These are phyloP conservation scores for Annulohypoxylon bovei DNA, from an alignment of 495 filamentous ascomycete species.

Conservation along the genomic window DNA sequence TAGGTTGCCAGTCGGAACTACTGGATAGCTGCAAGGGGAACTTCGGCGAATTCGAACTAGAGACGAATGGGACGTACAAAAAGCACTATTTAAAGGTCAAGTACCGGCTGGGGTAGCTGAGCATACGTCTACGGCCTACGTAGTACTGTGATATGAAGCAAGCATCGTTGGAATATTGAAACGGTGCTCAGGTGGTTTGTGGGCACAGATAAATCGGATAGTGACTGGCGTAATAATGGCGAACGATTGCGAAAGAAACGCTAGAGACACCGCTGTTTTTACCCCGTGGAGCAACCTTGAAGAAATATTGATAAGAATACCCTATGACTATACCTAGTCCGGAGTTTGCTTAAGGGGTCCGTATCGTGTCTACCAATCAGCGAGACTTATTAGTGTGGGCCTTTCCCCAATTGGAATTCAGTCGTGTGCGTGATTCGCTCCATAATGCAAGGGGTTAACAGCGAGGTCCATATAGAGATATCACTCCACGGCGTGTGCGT, in stretches of 20 bases:
- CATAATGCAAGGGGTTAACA: slow-evolving; percentile 23
- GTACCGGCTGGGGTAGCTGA: slow-evolving; percentile 2
- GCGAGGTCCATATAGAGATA: neutral
- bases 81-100: slow-evolving; percentile 23
- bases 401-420: slow-evolving; percentile 32
- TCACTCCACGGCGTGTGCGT: slow-evolving; percentile 26
- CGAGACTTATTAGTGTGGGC: neutral
- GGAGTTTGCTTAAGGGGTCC: neutral
- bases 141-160: slow-evolving; percentile 1
- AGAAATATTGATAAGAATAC: slow-evolving; percentile 36
- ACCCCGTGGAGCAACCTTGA: slow-evolving; percentile 32
- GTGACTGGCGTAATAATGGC: slow-evolving; percentile 39
- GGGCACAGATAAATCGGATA: slow-evolving; percentile 32
- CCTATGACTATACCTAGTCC: slow-evolving; percentile 27
- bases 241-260: slow-evolving; percentile 38
- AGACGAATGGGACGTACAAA: neutral
- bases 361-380: slow-evolving; percentile 16
- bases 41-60: neutral
- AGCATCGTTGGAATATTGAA: slow-evolving; percentile 3
- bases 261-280: slow-evolving; percentile 38
- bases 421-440: slow-evolving; percentile 38
- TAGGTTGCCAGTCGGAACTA: slow-evolving; percentile 19
- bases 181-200: slow-evolving; percentile 11
- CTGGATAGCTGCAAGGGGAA: neutral
- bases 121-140: slow-evolving; percentile 1